These are phyloP conservation scores for Plenodomus biglobosus DNA, from an alignment of 2,329 filamentous ascomycete species.

Conservation along the genomic window DNA sequence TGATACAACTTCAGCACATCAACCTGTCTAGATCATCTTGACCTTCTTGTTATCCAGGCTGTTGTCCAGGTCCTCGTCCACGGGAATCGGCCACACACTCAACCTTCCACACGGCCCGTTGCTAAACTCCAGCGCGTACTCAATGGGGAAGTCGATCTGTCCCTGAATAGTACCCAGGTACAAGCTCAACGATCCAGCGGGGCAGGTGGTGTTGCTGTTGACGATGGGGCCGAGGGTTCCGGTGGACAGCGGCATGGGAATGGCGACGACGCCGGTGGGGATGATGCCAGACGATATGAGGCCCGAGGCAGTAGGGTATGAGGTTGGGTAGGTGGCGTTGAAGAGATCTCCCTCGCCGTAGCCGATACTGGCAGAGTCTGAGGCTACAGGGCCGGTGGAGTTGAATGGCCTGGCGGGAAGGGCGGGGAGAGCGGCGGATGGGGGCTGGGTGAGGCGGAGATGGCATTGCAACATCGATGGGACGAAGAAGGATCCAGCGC, in stretches of 20 bases:
- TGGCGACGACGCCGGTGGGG: conserved; percentile 1
- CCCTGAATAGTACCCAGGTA: conserved; percentile 26
- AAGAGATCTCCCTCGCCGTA: conserved; percentile 1
- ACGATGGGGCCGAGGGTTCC: conserved; percentile 3
- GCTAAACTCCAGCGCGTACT: conserved; percentile 18
- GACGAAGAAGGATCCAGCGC: conserved; percentile 29
- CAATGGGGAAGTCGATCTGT: conserved; percentile 12
- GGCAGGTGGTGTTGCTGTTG: conserved; percentile 8
- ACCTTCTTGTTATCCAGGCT: background rate
- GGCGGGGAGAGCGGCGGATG: conserved; percentile 1
- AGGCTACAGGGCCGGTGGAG: background rate
- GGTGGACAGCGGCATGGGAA: conserved; percentile 7
- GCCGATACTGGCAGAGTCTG: background rate
- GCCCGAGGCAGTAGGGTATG: conserved; percentile 1
- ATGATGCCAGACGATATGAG: conserved; percentile 8
- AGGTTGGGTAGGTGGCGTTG: conserved; percentile 2
- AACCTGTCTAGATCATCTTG: too few species aligned
- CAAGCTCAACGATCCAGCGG: conserved; percentile 15
- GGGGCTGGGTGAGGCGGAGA: conserved; percentile 23
- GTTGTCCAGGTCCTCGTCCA: conserved; percentile 1
- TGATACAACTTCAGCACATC: too few species aligned
- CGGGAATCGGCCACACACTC: conserved; percentile 13
- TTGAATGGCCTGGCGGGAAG: conserved; percentile 1
- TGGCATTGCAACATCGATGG: conserved; percentile 23
- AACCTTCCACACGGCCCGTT: conserved; percentile 31